Evolutionary conservation across 768 basidiomycete genomes (phyloP).

Genomic region (Tulasnella sp.): DNA sequence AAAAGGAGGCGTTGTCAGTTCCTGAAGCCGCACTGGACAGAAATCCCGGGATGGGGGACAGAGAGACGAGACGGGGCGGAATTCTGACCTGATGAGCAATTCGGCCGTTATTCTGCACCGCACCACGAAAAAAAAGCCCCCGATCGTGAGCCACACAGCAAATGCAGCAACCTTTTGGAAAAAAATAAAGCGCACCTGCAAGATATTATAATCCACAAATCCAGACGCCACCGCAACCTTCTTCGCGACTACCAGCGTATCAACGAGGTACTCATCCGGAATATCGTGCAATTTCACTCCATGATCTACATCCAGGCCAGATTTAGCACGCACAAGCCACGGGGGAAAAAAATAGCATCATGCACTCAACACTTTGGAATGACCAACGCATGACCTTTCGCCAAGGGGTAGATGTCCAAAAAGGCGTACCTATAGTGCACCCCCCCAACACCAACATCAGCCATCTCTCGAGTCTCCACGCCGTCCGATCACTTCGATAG

Average conservation of each 20-base stretch:
- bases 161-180: not conserved
- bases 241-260: conserved; percentile 36
- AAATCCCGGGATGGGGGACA: not conserved
- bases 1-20: too few species aligned
- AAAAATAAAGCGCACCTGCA: conserved; percentile 28
- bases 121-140: not conserved
- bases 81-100: conserved; percentile 35
- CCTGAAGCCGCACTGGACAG: not conserved
- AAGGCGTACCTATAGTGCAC: conserved; percentile 59
- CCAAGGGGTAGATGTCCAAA: conserved; percentile 83
- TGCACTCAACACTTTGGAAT: conserved; percentile 74
- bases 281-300: conserved; percentile 38
- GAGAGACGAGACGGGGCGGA: not conserved
- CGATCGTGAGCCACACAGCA: not conserved
- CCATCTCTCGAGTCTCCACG: not conserved
- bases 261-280: conserved; percentile 36
- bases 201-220: conserved; percentile 37
- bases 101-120: conserved; percentile 37
- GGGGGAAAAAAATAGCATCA: not conserved
- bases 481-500: not conserved
- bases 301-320: conserved; percentile 37
- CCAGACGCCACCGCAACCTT: conserved; percentile 32
- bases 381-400: conserved; percentile 81
- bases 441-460: not conserved
- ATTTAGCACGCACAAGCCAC: too few species aligned